These are phyloP conservation scores for Sideroxylon spinosum DNA, from an alignment of 179 eudicot species.

Conservation along the genomic window DNA sequence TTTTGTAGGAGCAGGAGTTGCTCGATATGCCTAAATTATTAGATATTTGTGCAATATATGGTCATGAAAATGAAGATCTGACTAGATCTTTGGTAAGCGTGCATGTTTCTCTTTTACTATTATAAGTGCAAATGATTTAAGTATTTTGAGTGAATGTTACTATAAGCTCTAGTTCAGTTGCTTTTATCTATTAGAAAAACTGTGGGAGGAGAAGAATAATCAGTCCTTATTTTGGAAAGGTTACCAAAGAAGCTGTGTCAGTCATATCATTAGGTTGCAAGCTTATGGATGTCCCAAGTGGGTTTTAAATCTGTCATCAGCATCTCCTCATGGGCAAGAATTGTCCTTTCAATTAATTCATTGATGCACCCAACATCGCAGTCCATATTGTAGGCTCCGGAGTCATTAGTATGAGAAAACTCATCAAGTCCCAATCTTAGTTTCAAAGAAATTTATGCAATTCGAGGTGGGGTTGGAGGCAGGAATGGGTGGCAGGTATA, in stretches of 20 bases:
- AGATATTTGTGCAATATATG: constrained; percentile 87
- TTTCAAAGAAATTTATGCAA: constrained; percentile 83
- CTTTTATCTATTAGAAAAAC: not conserved
- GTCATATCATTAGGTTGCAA: not conserved
- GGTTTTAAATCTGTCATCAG: not conserved
- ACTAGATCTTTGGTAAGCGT: constrained; percentile 64
- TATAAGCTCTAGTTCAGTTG: not conserved
- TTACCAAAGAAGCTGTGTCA: not conserved
- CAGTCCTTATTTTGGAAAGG: constrained; percentile 3
- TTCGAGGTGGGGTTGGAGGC: constrained; percentile 87
- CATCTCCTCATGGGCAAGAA: not conserved
- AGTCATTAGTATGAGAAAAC: no score
- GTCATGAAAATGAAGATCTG: constrained; percentile 81
- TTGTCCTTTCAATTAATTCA: not conserved
- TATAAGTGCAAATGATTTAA: no score
- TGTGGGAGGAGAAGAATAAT: not conserved
- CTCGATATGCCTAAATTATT: constrained; percentile 84
- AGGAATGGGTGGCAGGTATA: constrained; percentile 85
- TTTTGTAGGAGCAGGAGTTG: constrained; percentile 87
- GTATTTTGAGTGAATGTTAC: no score
- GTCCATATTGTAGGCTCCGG: no score
- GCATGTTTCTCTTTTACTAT: not conserved
- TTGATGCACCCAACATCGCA: not conserved
- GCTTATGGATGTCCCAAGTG: not conserved
- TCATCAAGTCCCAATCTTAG: no score